These are phyloP conservation scores for Pseudognaphalium luteoalbum DNA, from an alignment of 129 eudicot genomes.

Conservation along the genomic window DNA sequence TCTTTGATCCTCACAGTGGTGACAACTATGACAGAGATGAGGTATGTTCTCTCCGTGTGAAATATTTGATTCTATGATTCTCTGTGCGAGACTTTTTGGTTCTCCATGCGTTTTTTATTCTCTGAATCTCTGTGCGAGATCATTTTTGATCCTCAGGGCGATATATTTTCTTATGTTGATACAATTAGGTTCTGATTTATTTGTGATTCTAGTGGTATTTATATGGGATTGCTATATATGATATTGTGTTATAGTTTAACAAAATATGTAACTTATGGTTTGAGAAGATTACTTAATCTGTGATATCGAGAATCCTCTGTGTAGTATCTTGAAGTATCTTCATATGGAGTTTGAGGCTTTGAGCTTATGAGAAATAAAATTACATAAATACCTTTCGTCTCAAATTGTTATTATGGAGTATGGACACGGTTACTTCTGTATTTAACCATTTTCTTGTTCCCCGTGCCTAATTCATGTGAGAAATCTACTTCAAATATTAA, in stretches of 20 bases:
- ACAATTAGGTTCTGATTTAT: too few relatives aligned
- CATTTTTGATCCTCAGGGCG: too few relatives aligned
- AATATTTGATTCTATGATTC: neutral
- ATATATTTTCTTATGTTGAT: too few relatives aligned
- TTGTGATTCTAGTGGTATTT: neutral
- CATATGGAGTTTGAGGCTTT: neutral
- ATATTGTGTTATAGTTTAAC: neutral
- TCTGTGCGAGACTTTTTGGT: neutral
- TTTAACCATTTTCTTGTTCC: neutral
- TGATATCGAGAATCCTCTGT: neutral
- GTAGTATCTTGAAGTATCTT: neutral
- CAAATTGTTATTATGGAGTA: neutral
- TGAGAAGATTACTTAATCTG: neutral
- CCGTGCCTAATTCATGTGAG: neutral
- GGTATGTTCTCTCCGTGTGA: slow-evolving; percentile 40
- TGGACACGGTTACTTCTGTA: neutral
- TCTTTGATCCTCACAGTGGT: slow-evolving; percentile 94
- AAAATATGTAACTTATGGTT: neutral
- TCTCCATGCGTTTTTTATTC: neutral
- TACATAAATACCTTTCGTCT: neutral
- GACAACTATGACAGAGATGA: slow-evolving; percentile 90
- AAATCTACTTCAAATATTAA: neutral
- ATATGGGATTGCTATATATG: neutral
- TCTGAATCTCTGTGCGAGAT: too few relatives aligned
- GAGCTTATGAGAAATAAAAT: neutral